Evolutionary conservation across 1,284 basidiomycete genomes (phyloP).

Genomic region (Neolentinus lepideus): DNA sequence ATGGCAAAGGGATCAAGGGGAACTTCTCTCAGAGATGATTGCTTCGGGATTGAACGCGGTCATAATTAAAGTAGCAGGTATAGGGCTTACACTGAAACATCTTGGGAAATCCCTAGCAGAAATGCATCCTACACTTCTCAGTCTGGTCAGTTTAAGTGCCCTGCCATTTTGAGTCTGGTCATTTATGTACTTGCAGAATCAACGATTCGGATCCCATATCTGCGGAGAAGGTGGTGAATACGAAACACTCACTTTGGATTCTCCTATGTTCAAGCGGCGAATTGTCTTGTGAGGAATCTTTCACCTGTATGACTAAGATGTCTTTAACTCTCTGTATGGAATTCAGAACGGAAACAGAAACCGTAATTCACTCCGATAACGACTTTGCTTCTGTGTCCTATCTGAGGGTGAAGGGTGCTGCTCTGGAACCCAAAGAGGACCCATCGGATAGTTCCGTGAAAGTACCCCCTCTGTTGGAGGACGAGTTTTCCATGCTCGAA

Average conservation of each 20-base stretch:
- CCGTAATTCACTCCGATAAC: slow-evolving; percentile 69
- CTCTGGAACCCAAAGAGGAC: slow-evolving; percentile 45
- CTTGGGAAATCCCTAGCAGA: slow-evolving; percentile 74
- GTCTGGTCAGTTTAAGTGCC: slow-evolving; percentile 51
- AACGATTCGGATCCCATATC: slow-evolving; percentile 84
- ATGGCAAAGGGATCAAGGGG: slow-evolving; percentile 88
- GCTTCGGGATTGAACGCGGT: slow-evolving; percentile 74
- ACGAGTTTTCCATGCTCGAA: slow-evolving; percentile 23
- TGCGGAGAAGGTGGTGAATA: slow-evolving; percentile 99
- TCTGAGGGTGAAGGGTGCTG: slow-evolving; percentile 68
- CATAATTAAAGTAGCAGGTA: slow-evolving; percentile 95
- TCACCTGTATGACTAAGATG: background rate
- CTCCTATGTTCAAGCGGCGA: slow-evolving; percentile 78
- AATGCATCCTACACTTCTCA: slow-evolving; percentile 70
- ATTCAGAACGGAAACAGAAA: slow-evolving; percentile 55
- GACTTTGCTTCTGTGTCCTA: slow-evolving; percentile 85
- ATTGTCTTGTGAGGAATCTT: slow-evolving; percentile 57
- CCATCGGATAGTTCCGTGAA: slow-evolving; percentile 12
- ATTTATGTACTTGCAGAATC: slow-evolving; percentile 44
- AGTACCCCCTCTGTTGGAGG: slow-evolving; percentile 49
- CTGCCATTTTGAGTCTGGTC: slow-evolving; percentile 1
- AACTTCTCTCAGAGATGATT: slow-evolving; percentile 87
- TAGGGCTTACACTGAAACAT: slow-evolving; percentile 76
- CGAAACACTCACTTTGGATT: slow-evolving; percentile 89
- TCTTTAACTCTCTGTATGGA: slow-evolving; percentile 2